Base-by-base conservation (phyloP, 805 yeast genomes). In the Suhomyces prunicola region DNA sequence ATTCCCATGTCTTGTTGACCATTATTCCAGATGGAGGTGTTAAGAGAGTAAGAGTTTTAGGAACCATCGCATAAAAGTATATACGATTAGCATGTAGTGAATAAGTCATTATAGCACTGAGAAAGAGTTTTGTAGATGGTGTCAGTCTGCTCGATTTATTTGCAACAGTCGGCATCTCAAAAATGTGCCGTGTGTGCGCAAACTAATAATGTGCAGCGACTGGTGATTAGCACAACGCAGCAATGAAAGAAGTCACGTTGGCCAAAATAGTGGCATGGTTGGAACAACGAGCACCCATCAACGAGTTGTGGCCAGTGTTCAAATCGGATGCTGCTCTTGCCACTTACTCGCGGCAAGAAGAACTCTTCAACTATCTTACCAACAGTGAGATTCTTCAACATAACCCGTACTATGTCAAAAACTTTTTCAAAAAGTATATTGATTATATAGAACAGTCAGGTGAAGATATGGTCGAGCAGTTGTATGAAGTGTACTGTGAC, bases 21-120 rank as follows among this genome's bases (percentile, higher is more conserved):
- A 87, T 93, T 68, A 87, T 91, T 58, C 99, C 99, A 22, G 99
- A 93, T 66, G 99, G 99, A 48, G 99, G 99, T 55, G 90, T 91
- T 52, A 93, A 93, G 77, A 82, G 99, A 67, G 72, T 93, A 39
- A 82, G 96, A 59, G 94, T 92, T 26, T 81, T 83, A 62, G 98
- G 97, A 42, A 75, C 74, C 31, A 67, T 72, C 48, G 69, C 59
- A 29, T 51, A 24, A 42, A 19, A 13, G 19, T 39, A 39, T 39
- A 39, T 39, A 39, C 9, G 13, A 31, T 5, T 13, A 13, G 17
- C 36, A 33, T 33, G 6, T 29, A 29, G 12, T 29, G 33, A 29
- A 10, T 10, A n/a, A 29, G 33, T 29, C 31, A 10, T 10, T 2
- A 2, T 9, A 27, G 31, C 31, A 27, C 12, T 8, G 9, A 8